phyloP scores from a whole-genome alignment of 345 rosid genomes.

The Bruguiera sexangula region DNA sequence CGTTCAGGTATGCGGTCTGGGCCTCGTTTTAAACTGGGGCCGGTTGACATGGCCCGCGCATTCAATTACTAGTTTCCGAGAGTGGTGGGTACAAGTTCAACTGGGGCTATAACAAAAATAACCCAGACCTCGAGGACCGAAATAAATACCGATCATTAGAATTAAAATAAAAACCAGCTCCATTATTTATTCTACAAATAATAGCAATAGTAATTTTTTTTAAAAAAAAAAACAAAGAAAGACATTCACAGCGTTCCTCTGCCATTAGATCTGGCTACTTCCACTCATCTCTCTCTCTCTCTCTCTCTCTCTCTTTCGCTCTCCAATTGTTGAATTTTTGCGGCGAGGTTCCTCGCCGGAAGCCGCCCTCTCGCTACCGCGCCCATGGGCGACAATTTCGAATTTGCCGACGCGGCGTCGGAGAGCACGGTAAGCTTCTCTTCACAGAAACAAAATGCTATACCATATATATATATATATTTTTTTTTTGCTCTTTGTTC shows the following conservation, averaged over 20 bases:
- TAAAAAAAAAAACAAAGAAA: no score
- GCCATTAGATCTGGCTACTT: background rate
- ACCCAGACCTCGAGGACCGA: background rate
- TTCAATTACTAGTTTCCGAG: no score
- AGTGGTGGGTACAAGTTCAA: background rate
- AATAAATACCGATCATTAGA: background rate
- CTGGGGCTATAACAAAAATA: background rate
- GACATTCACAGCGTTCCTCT: no score
- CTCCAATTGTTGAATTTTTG: background rate
- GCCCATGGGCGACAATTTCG: constrained; percentile 22
- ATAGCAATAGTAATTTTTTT: no score
- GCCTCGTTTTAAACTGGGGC: no score
- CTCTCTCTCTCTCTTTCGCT: background rate
- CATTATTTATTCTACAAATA: no score
- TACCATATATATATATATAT: background rate
- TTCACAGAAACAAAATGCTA: background rate
- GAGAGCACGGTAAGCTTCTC: constrained; percentile 7
- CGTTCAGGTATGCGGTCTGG: no score
- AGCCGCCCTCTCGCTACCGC: background rate
- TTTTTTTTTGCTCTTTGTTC: background rate
- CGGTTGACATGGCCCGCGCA: no score
- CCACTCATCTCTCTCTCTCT: background rate
- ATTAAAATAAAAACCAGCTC: no score
- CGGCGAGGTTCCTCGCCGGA: background rate
- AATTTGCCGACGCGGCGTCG: constrained; percentile 21